Evolutionary conservation across 2,329 filamentous ascomycete genomes (phyloP).

Genomic region (Aspergillus pseudotamarii): DNA sequence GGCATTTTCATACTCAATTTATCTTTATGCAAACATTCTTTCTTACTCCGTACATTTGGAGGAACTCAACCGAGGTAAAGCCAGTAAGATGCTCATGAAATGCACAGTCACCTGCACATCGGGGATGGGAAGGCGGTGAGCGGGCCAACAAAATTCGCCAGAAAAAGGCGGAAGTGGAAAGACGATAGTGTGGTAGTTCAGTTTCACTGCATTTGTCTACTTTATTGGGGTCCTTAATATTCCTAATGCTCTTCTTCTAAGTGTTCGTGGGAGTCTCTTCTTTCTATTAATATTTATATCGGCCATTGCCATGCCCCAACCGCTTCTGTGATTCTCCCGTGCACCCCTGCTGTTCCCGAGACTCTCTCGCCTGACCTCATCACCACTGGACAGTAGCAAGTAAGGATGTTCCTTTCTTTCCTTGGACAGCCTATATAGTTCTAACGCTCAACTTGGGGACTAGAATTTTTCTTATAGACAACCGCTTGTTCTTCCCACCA

Average conservation of each 20-base stretch:
- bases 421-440: background rate
- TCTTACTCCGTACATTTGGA: background rate
- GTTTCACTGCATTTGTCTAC: background rate
- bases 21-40: conserved; percentile 22
- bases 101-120: background rate
- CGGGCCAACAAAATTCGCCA: conserved; percentile 8
- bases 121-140: conserved; percentile 13
- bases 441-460: background rate
- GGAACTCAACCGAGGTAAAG: background rate
- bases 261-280: background rate
- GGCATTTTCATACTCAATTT: conserved; percentile 20
- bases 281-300: background rate
- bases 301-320: conserved; percentile 18
- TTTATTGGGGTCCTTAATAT: background rate
- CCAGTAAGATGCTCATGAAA: background rate
- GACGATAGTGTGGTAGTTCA: background rate
- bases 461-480: background rate
- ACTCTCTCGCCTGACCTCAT: conserved; percentile 21
- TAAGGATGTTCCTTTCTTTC: background rate
- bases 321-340: conserved; percentile 7
- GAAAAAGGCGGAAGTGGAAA: conserved; percentile 7
- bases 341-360: conserved; percentile 8
- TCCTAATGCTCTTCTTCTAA: background rate
- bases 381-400: conserved; percentile 8
- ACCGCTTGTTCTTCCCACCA: conserved; percentile 31